phyloP scores from a whole-genome alignment of 75 land plant genomes.

The Selaginella tamariscina region DNA sequence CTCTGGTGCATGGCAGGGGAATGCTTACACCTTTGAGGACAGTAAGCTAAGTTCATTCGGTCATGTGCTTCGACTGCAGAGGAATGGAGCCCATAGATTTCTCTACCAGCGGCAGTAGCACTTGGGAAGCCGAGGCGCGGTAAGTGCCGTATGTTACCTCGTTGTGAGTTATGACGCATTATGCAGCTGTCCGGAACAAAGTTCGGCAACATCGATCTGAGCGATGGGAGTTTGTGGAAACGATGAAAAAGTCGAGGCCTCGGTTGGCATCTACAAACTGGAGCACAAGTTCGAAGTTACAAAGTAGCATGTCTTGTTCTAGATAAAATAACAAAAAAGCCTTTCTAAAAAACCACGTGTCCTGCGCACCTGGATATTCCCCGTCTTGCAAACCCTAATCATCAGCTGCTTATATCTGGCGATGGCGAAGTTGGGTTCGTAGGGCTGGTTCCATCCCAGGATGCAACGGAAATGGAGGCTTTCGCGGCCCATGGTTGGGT shows the following conservation, averaged over 20 bases:
- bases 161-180: no score
- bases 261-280: constrained; percentile 69
- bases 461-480: no score
- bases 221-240: constrained; percentile 85
- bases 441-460: no score
- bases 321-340: no score
- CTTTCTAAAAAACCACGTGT: no score
- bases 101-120: constrained; percentile 30
- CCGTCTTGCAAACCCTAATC: no score
- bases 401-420: no score
- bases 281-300: constrained; percentile 44
- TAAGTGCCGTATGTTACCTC: no score
- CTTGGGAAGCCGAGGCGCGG: not conserved
- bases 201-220: constrained; percentile 56
- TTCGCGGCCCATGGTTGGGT: no score
- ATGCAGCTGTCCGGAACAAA: constrained; percentile 54
- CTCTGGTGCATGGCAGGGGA: constrained; percentile 62
- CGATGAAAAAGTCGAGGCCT: constrained; percentile 85
- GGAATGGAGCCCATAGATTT: constrained; percentile 74
- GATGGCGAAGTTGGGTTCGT: no score
- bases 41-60: constrained; percentile 41
- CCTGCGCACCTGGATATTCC: no score
- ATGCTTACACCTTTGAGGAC: constrained; percentile 50
- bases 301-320: constrained; percentile 37
- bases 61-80: constrained; percentile 73